These are phyloP conservation scores for Wickerhamomyces subpelliculosus DNA, from an alignment of 805 yeast species.

Conservation along the genomic window DNA sequence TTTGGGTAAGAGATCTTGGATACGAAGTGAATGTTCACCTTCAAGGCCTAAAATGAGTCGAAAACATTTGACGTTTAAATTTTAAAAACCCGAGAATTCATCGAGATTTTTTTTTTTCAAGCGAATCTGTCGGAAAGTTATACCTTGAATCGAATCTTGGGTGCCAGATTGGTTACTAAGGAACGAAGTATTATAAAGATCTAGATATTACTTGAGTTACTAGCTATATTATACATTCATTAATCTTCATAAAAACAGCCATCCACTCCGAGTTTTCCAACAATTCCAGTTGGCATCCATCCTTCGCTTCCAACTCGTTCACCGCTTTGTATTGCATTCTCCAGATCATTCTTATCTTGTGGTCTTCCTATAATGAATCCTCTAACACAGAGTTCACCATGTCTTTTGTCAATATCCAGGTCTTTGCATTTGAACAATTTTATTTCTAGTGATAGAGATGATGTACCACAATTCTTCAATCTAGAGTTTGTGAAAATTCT, in stretches of 20 bases:
- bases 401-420: constrained; percentile 27
- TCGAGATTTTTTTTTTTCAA: too few relatives aligned
- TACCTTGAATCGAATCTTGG: too few relatives aligned
- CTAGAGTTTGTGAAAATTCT: constrained; percentile 34
- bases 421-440: constrained; percentile 36
- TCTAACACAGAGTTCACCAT: constrained; percentile 49
- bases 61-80: too few relatives aligned
- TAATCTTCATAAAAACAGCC: constrained; percentile 57
- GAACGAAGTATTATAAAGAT: too few relatives aligned
- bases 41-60: too few relatives aligned
- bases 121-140: too few relatives aligned
- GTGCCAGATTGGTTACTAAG: too few relatives aligned
- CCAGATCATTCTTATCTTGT: constrained; percentile 22
- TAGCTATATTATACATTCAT: neutral
- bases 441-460: constrained; percentile 53
- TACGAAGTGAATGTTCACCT: too few relatives aligned
- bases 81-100: too few relatives aligned
- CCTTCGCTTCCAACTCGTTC: constrained; percentile 39
- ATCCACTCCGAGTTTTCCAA: constrained; percentile 61
- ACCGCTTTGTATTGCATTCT: constrained; percentile 23
- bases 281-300: constrained; percentile 42
- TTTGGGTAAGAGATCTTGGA: too few relatives aligned
- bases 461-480: constrained; percentile 44
- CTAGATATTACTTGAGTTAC: too few relatives aligned
- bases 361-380: constrained; percentile 65